Conservation (phyloP, 768 basidiomycete species). For the Calvatia gigantea region DNA sequence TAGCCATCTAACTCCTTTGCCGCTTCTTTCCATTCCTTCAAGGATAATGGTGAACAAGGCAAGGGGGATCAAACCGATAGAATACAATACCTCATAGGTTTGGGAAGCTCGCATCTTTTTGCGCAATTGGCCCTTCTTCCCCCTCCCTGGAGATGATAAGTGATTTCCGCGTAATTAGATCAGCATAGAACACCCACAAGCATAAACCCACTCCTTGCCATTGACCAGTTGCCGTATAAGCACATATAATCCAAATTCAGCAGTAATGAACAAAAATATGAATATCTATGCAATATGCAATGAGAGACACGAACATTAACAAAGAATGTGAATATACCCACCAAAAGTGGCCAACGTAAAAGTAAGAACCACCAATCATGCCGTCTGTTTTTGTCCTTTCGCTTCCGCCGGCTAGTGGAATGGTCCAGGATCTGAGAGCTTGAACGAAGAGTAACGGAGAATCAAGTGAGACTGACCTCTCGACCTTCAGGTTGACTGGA, state of each 20-base stretch:
- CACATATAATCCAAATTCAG: conserved; percentile 85
- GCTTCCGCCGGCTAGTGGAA: conserved; percentile 23
- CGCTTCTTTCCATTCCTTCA: conserved; percentile 82
- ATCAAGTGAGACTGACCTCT: conserved; percentile 44
- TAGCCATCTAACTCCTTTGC: conserved; percentile 78
- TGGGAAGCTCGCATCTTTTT: conserved; percentile 69
- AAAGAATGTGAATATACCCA: conserved; percentile 29
- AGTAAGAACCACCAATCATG: conserved; percentile 78
- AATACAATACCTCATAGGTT: conserved; percentile 61
- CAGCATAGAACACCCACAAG: conserved; percentile 49
- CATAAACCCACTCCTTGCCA: conserved; percentile 87
- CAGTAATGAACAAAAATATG: conserved; percentile 79
- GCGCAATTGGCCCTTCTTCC: conserved; percentile 75
- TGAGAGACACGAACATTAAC: neutral
- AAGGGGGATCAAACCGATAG: neutral
- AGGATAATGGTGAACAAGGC: neutral
- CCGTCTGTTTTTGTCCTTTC: conserved; percentile 35
- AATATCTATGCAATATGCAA: conserved; percentile 49
- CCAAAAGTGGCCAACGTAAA: conserved; percentile 84
- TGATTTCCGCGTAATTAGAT: neutral
- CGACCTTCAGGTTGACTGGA: conserved; percentile 83
- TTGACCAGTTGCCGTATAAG: conserved; percentile 90
- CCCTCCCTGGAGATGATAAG: conserved; percentile 58
- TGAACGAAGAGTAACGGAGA: neutral
- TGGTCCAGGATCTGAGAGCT: neutral